Percentiles rank a stretch among this genome's conserved stretches.
phyloP scores from a whole-genome alignment of 768 basidiomycete species.

The Favolaschia claudopus region DNA sequence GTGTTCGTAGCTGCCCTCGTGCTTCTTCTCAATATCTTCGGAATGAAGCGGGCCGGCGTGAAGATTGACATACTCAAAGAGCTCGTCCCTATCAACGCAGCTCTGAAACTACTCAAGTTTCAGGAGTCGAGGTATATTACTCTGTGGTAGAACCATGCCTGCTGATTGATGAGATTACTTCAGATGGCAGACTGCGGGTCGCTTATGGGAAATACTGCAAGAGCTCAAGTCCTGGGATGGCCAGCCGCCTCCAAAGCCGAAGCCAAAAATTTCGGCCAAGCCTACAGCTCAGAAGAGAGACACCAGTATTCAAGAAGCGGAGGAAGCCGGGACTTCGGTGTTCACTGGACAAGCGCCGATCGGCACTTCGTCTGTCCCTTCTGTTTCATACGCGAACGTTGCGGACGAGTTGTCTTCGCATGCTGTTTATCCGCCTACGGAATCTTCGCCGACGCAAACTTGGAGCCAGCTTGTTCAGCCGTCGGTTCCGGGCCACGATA shows the following conservation, averaged over 20 bases:
- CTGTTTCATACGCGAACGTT: neutral
- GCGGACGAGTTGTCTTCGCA: constrained; percentile 9
- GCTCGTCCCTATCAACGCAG: constrained; percentile 47
- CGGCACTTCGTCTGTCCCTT: too few species aligned
- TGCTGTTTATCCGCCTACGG: neutral
- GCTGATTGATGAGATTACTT: neutral
- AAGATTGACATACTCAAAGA: constrained; percentile 41
- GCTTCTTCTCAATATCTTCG: constrained; percentile 53
- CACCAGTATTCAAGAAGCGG: neutral
- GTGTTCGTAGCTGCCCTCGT: constrained; percentile 53
- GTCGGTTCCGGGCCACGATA: too few species aligned
- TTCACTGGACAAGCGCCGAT: too few species aligned
- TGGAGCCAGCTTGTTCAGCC: too few species aligned
- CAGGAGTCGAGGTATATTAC: constrained; percentile 15
- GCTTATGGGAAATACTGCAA: constrained; percentile 23
- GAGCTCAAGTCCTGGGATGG: constrained; percentile 26
- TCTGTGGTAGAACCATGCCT: neutral
- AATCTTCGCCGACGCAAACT: neutral
- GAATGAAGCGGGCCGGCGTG: constrained; percentile 40
- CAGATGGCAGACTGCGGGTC: constrained; percentile 24
- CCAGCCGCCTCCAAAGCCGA: constrained; percentile 16
- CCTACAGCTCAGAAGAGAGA: constrained; percentile 18
- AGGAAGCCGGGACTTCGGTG: too few species aligned
- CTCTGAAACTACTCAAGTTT: constrained; percentile 40
- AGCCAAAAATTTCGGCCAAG: neutral